phyloP scores from a whole-genome alignment of 148 eudicot species.

The Pharnaceum exiguum region DNA sequence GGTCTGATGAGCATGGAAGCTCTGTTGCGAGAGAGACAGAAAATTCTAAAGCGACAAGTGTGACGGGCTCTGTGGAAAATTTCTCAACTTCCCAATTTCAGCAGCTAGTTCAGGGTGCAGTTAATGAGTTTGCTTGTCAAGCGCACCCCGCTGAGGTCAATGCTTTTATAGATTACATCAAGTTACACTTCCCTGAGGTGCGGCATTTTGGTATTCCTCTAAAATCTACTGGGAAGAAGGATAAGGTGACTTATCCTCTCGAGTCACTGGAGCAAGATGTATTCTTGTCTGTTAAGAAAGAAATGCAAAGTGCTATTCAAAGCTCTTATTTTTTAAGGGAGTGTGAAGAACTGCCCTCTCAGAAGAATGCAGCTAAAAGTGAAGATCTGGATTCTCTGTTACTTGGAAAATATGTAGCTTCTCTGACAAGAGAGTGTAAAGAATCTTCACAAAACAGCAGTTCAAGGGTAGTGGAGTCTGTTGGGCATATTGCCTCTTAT shows the following conservation, averaged over 20 bases:
- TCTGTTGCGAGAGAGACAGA: slow-evolving; percentile 8
- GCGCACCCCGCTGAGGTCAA: slow-evolving; percentile 60
- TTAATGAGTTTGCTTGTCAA: slow-evolving; percentile 55
- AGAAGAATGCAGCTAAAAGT: slow-evolving; percentile 15
- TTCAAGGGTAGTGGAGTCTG: slow-evolving; percentile 31
- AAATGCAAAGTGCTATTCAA: slow-evolving; percentile 17
- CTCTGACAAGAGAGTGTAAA: slow-evolving; percentile 44
- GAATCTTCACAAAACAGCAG: slow-evolving; percentile 38
- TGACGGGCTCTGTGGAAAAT: slow-evolving; percentile 21
- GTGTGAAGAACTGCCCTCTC: slow-evolving; percentile 21
- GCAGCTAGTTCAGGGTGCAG: slow-evolving; percentile 51
- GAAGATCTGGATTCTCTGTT: slow-evolving; percentile 35
- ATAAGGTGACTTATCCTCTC: slow-evolving; percentile 34
- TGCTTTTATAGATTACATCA: slow-evolving; percentile 62
- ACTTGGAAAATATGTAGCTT: slow-evolving; percentile 75
- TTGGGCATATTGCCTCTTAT: slow-evolving; percentile 28
- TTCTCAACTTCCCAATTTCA: slow-evolving; percentile 42
- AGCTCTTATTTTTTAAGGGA: slow-evolving; percentile 23
- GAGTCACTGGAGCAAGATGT: slow-evolving; percentile 67
- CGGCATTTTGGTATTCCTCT: slow-evolving; percentile 38
- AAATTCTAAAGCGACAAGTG: slow-evolving; percentile 24
- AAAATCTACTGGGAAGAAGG: slow-evolving; percentile 28
- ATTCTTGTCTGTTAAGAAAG: slow-evolving; percentile 42
- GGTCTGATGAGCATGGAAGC: slow-evolving; percentile 34
- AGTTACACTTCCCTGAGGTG: slow-evolving; percentile 50